phyloP scores from a whole-genome alignment of 2,329 filamentous ascomycete genomes.

The Chaetomium sp. region DNA sequence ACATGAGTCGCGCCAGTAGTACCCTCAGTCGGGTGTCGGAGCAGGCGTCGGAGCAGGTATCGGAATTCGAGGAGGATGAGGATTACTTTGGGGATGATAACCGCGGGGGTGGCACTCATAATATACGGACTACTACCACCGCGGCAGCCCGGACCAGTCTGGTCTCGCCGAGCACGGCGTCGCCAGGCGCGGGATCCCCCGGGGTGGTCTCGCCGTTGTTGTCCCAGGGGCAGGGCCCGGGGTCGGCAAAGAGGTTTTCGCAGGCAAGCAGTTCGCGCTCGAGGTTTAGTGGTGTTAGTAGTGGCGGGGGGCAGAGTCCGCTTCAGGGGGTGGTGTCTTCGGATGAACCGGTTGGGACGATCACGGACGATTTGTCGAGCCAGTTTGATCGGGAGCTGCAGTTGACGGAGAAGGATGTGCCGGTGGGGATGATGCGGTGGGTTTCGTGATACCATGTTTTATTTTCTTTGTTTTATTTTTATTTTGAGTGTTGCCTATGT shows the following conservation, averaged over 20 bases:
- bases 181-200: no score
- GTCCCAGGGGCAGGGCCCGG: no score
- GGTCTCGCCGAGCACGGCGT: neutral
- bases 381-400: slow-evolving; percentile 14
- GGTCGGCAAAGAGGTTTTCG: no score
- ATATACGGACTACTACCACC: no score
- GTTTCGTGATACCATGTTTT: slow-evolving; percentile 9
- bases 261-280: no score
- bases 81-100: neutral
- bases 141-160: neutral
- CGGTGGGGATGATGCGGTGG: slow-evolving; percentile 8
- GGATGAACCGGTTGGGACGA: no score
- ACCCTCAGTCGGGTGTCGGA: neutral
- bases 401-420: slow-evolving; percentile 6
- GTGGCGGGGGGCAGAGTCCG: no score
- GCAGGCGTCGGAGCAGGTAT: slow-evolving; percentile 3
- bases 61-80: slow-evolving; percentile 2
- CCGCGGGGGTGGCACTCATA: no score
- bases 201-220: no score
- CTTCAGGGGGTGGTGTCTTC: no score
- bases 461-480: neutral
- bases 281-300: no score
- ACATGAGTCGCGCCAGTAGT: neutral
- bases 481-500: neutral
- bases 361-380: no score